Conservation (phyloP, 176 grass and related monocot species). For the Avena eriantha region DNA sequence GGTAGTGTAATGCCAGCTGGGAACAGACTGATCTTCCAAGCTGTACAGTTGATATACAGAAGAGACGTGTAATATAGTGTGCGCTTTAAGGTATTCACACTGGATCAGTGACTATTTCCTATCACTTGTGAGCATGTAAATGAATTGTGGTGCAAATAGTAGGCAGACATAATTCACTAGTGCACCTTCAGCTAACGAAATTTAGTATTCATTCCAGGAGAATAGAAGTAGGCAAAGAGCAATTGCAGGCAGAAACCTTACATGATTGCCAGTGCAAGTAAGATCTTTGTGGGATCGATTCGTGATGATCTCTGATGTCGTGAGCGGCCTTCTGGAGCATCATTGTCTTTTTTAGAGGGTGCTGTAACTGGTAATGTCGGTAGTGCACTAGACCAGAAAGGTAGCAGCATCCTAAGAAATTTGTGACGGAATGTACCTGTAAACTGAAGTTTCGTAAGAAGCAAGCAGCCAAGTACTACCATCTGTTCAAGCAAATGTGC, state of each 20-base stretch:
- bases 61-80: background rate
- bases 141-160: constrained; percentile 21
- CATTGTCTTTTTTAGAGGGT: constrained; percentile 75
- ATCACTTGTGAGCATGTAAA: constrained; percentile 29
- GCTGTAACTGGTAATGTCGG: constrained; percentile 89
- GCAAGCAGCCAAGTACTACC: constrained; percentile 19
- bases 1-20: background rate
- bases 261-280: constrained; percentile 91
- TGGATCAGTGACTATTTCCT: background rate
- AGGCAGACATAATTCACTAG: constrained; percentile 16
- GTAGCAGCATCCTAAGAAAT: constrained; percentile 93
- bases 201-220: constrained; percentile 14
- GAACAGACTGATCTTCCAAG: background rate
- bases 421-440: constrained; percentile 85
- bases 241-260: constrained; percentile 47
- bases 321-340: constrained; percentile 67
- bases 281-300: constrained; percentile 91
- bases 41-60: background rate
- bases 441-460: constrained; percentile 43
- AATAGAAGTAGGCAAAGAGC: background rate
- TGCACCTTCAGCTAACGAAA: constrained; percentile 15
- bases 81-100: background rate
- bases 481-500: constrained; percentile 24
- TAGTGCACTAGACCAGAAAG: constrained; percentile 93
- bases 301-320: constrained; percentile 77